Conservation (phyloP, 768 basidiomycete genomes). For the Serendipita sp. region DNA sequence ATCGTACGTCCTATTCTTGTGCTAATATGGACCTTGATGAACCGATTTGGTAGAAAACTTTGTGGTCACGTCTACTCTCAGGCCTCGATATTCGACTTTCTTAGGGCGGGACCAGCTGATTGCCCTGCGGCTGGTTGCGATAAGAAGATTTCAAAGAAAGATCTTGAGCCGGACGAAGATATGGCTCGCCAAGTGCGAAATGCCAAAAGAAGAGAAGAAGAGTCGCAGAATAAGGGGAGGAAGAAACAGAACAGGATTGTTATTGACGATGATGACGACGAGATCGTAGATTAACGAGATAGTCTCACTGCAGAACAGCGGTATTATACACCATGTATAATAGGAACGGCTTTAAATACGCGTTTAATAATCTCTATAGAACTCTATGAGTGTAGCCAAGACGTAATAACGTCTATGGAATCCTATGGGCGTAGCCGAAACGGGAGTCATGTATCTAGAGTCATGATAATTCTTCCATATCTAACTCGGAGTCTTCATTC, state of each 20-base stretch:
- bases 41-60: constrained; percentile 27
- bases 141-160: constrained; percentile 14
- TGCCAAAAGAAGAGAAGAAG: constrained; percentile 5
- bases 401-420: no score
- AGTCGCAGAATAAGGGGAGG: background rate
- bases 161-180: constrained; percentile 17
- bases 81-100: constrained; percentile 50
- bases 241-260: background rate
- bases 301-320: no score
- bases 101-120: constrained; percentile 19
- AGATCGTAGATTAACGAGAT: background rate
- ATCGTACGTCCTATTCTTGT: constrained; percentile 39
- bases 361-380: no score
- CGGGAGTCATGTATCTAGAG: no score
- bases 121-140: constrained; percentile 23
- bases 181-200: background rate
- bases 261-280: background rate
- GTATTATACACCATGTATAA: no score
- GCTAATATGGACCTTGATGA: background rate
- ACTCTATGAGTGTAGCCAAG: no score
- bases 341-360: no score
- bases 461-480: constrained; percentile 4
- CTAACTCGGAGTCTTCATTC: background rate
- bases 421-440: no score
- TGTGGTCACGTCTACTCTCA: constrained; percentile 78